phyloP scores from a whole-genome alignment of 1,284 basidiomycete genomes.

The Phellinidium pouzarii region DNA sequence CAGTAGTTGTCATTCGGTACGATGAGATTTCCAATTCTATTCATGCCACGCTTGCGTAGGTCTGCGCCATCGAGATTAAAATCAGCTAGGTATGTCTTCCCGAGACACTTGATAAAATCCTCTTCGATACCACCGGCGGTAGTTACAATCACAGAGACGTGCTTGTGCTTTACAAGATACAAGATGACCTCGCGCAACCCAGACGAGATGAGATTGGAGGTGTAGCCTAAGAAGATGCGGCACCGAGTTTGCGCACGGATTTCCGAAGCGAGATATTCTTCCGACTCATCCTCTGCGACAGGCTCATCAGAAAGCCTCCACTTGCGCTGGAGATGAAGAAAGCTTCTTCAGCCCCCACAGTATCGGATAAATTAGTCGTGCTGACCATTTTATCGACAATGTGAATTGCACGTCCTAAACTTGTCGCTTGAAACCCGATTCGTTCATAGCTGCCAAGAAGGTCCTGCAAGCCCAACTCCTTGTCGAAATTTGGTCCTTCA shows the following conservation, averaged over 20 bases:
- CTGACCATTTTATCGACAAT: conserved; percentile 87
- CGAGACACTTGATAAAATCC: conserved; percentile 98
- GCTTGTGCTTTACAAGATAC: conserved; percentile 90
- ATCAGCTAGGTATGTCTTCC: conserved; percentile 90
- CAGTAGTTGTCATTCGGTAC: conserved; percentile 99
- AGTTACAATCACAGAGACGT: conserved; percentile 88
- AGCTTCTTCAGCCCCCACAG: background rate
- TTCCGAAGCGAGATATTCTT: conserved; percentile 51
- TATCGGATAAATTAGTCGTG: conserved; percentile 12
- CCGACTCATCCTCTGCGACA: conserved; percentile 57
- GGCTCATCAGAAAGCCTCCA: conserved; percentile 85
- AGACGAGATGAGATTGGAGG: conserved; percentile 97
- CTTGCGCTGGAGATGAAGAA: conserved; percentile 49
- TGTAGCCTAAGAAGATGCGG: conserved; percentile 95
- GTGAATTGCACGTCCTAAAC: conserved; percentile 82
- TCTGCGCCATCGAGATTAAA: conserved; percentile 90
- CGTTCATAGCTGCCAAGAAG: conserved; percentile 79
- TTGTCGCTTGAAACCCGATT: conserved; percentile 96
- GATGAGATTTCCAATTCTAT: conserved; percentile 96
- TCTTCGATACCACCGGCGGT: conserved; percentile 99
- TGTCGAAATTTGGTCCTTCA: conserved; percentile 83
- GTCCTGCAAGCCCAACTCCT: conserved; percentile 57
- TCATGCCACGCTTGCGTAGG: conserved; percentile 84
- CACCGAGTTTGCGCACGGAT: conserved; percentile 67
- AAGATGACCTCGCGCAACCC: conserved; percentile 92